phyloP scores from a whole-genome alignment of 257 asterid genomes.

The Primulina eburnea region DNA sequence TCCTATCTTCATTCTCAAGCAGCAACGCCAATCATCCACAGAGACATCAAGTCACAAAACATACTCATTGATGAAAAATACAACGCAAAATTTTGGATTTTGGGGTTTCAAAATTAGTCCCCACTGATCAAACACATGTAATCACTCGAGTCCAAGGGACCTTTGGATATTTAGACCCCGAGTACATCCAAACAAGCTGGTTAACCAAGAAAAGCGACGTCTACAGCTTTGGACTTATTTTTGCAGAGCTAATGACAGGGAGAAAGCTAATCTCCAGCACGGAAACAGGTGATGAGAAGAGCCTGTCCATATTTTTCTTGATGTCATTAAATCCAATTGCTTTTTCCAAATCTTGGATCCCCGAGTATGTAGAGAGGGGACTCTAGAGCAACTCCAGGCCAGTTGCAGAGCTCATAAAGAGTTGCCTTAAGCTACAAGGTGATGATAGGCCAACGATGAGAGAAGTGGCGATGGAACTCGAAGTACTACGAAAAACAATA shows the following conservation, averaged over 20 bases:
- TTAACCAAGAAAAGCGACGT: constrained; percentile 53
- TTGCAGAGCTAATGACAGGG: constrained; percentile 41
- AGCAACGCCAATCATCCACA: too few relatives aligned
- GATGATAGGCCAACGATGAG: constrained; percentile 60
- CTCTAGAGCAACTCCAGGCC: constrained; percentile 28
- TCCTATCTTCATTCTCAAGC: too few relatives aligned
- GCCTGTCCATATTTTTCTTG: constrained; percentile 26
- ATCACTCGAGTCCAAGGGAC: constrained; percentile 58
- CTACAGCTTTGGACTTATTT: constrained; percentile 44
- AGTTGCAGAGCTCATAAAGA: constrained; percentile 33
- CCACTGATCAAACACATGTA: constrained; percentile 46
- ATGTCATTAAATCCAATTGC: constrained; percentile 27
- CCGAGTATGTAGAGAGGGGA: constrained; percentile 34
- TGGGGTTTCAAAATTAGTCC: constrained; percentile 55
- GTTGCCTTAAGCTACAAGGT: constrained; percentile 30
- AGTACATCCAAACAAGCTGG: constrained; percentile 44
- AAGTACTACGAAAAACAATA: constrained; percentile 38
- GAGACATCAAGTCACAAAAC: too few relatives aligned
- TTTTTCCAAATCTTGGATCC: constrained; percentile 36
- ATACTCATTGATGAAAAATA: constrained; percentile 29
- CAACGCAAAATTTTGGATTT: constrained; percentile 51
- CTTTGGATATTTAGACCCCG: constrained; percentile 49
- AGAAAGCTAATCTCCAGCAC: constrained; percentile 24
- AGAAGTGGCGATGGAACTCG: constrained; percentile 62
- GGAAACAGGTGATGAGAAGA: too few relatives aligned